A percentile compares a stretch with the other conserved stretches of the same genome.
Evolutionary conservation across 257 asterid species (phyloP).

Genomic region (Eustoma russellianum): DNA sequence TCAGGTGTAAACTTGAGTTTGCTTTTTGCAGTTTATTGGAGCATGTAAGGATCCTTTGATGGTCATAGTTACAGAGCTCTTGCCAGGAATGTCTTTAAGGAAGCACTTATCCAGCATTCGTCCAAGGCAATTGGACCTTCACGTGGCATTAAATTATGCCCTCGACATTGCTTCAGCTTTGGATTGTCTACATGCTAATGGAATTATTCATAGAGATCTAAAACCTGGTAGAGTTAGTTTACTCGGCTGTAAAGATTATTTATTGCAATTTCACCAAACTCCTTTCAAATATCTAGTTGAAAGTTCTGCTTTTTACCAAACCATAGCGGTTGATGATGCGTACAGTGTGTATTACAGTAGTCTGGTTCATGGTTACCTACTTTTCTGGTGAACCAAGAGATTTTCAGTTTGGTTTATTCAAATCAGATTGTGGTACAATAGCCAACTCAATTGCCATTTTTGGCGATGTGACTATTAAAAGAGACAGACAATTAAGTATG

Average conservation of each 20-base stretch:
- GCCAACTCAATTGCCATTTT: no score
- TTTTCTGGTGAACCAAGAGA: no score
- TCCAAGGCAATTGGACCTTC: slow-evolving; percentile 71
- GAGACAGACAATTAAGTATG: no score
- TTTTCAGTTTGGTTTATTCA: no score
- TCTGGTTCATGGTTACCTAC: no score
- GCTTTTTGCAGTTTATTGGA: slow-evolving; percentile 73
- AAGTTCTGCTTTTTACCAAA: no score
- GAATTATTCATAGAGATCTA: slow-evolving; percentile 90
- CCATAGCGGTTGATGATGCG: no score
- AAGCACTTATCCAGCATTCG: slow-evolving; percentile 74
- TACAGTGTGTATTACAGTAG: no score
- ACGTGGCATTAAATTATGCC: slow-evolving; percentile 62
- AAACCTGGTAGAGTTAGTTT: slow-evolving; percentile 70
- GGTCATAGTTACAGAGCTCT: slow-evolving; percentile 91
- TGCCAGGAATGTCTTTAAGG: slow-evolving; percentile 94
- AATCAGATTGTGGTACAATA: no score
- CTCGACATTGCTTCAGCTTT: slow-evolving; percentile 88
- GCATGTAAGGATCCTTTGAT: slow-evolving; percentile 97
- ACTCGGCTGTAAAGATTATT: slow-evolving; percentile 19
- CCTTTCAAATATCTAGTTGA: no score
- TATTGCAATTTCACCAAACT: no score
- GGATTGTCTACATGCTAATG: slow-evolving; percentile 95
- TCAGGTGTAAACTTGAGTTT: not conserved
- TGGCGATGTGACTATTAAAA: no score